Evolutionary conservation across 2,329 filamentous ascomycete genomes (phyloP), one percentile per base, ranked within the genome.

Genomic region (Thelonectria rubi): DNA sequence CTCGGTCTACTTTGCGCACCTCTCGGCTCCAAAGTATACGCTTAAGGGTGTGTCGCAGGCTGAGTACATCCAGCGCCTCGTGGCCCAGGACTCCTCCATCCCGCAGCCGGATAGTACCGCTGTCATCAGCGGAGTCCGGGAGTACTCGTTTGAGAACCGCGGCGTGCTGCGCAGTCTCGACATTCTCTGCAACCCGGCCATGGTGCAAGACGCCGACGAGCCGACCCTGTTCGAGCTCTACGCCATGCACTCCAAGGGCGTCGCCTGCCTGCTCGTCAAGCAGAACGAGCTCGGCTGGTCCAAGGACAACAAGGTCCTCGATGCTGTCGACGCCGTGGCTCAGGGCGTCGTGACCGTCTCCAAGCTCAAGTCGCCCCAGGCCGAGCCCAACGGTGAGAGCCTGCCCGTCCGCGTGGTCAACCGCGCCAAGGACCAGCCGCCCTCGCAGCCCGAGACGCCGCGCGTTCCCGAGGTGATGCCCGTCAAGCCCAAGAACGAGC

Each of bases 191-290:
- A 89, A 84, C 69, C 88, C 91, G 34, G 86, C 89, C 57, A 85
- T 87, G 64, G 79, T 84, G 7, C 83, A 87, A 62, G 85, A 86
- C 40, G 82, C 82, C 21, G 88, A 90, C 20, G 91, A 95, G 65
- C 87, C 87, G 15, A 88, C 90, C 0, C 80, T 97, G 14, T 98
- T 99, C 72, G 95, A 99, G 80, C 84, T 99, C 10, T 99, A 99
- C 75, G 91, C 93, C 32, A 97, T 97, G 90, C 94, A 99, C 77
- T 97, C 95, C 11, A 96, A 93, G 79, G 95, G 95, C 63, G 93
- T 98, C n/a, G 94, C 94, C 17, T 94, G 92, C 71, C 76, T 98
- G 55, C 89, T 88, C 65, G 88, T 99, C 75, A 94, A 91, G 76
- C 92, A 94, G 74, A 87, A 89, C 53, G 94, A 98, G 77, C 83